Evolutionary conservation across 176 grass and related monocot genomes (phyloP), one percentile per base, ranked within the genome.

Genomic region (Paspalum notatum): DNA sequence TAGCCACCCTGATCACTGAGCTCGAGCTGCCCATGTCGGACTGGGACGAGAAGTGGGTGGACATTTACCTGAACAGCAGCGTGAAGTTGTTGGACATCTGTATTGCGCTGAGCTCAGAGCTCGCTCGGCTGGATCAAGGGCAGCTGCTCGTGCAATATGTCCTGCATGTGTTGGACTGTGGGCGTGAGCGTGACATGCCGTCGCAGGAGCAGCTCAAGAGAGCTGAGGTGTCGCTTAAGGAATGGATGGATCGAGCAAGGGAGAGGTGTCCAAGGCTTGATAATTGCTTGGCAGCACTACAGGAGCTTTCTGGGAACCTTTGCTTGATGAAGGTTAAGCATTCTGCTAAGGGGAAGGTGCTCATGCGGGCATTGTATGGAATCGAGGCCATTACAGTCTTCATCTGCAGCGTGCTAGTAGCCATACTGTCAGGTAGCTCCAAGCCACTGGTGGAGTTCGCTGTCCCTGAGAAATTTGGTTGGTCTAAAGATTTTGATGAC

Each of bases 11-110:
- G 57, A 91, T 95, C 63, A 87, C 83, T 5, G 88, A 95, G 48
- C 88, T 98, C 1, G 85, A 92, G 64, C 75, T 98, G 67, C 96
- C 92, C 46, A 79, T 91, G 60, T 95, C 86, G 0, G 96, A 98
- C 3, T 98, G 96, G 92, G 92, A 98, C 25, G 88, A 95, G 56
- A 98, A 86, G 60, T 98, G 90, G 90, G 88, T 95, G 44, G 96
- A 98, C 83, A 82, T 91, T 62, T 98, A 95, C 73, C 75, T 98
- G 21, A 90, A 98, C 80, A 91, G 81, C 75, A 95, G 86, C 6
- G 81, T 93, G 52, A 98, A 91, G 80, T 66, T 98, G 68, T 81
- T 98, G 46, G 96, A 98, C 43, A 84, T 95, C 67, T 95, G 92
- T 69, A 90, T 93, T 0, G 90, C 72, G 1, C 66, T 95, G 16